Percentiles rank a stretch among this genome's conserved stretches.
These are phyloP conservation scores for Singerocomus rubriflavus DNA, from an alignment of 1,284 basidiomycete species.

Conservation along the genomic window DNA sequence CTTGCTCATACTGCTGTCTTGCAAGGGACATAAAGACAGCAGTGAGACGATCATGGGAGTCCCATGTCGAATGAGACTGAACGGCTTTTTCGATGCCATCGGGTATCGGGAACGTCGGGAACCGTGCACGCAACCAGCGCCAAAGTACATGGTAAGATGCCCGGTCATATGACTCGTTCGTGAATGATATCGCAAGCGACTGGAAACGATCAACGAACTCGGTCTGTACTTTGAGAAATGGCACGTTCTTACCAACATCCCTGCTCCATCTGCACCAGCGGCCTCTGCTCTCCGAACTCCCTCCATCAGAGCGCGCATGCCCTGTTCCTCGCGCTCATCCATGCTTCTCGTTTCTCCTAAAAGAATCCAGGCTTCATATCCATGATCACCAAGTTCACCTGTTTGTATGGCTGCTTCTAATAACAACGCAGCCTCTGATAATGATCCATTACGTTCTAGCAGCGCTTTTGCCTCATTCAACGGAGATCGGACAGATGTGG, in stretches of 20 bases:
- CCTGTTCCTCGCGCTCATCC: constrained; percentile 88
- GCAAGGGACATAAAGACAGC: constrained; percentile 87
- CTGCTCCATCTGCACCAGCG: constrained; percentile 63
- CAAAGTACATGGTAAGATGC: constrained; percentile 88
- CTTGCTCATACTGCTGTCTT: constrained; percentile 67
- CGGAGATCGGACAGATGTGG: constrained; percentile 51
- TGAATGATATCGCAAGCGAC: constrained; percentile 96
- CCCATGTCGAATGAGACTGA: constrained; percentile 73
- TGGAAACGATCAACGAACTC: constrained; percentile 32
- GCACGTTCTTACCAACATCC: constrained; percentile 69
- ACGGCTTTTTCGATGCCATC: constrained; percentile 59
- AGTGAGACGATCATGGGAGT: constrained; percentile 77
- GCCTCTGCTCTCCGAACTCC: constrained; percentile 65
- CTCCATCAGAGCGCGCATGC: constrained; percentile 72
- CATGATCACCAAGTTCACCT: constrained; percentile 72
- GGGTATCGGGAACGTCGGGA: constrained; percentile 63
- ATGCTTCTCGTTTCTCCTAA: constrained; percentile 94
- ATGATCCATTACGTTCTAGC: constrained; percentile 74
- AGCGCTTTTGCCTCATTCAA: constrained; percentile 71
- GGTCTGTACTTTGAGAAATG: neutral
- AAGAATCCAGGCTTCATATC: constrained; percentile 91
- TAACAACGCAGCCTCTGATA: constrained; percentile 81
- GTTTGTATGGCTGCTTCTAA: constrained; percentile 87
- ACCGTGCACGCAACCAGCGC: constrained; percentile 79
- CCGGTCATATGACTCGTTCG: constrained; percentile 92